Percentiles rank a stretch among this genome's conserved stretches.
Evolutionary conservation across 257 asterid genomes (phyloP).

Genomic region (Voacanga thouarsii): DNA sequence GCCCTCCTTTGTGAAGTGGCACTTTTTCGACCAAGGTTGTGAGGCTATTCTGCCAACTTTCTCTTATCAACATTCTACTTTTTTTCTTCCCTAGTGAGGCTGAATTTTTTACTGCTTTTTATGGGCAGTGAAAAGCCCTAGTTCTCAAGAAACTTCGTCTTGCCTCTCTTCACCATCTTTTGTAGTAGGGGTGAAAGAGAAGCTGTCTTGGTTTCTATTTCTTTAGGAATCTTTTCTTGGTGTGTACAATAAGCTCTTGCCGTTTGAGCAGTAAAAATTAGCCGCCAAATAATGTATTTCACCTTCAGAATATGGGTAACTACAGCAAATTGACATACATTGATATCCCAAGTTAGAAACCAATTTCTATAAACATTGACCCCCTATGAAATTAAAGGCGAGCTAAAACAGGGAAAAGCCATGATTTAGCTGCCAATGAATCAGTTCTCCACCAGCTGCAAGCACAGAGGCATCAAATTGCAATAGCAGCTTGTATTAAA

Average conservation of each 20-base stretch:
- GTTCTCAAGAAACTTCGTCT: slow-evolving; percentile 9
- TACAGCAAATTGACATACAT: background rate
- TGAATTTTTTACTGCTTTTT: background rate
- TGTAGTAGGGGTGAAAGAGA: slow-evolving; percentile 17
- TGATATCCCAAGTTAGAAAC: too few relatives aligned
- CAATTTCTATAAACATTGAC: too few relatives aligned
- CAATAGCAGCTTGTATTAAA: too few relatives aligned
- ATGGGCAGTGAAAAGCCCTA: background rate
- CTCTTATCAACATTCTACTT: background rate
- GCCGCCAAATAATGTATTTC: background rate
- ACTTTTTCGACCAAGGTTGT: background rate
- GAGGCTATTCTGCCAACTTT: background rate
- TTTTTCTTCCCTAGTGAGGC: background rate
- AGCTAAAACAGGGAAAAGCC: background rate
- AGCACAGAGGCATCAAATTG: too few relatives aligned
- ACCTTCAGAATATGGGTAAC: background rate
- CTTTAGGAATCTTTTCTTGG: background rate
- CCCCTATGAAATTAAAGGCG: too few relatives aligned
- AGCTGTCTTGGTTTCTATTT: slow-evolving; percentile 9
- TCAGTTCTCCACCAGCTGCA: background rate
- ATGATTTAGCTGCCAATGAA: background rate
- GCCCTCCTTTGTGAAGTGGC: background rate
- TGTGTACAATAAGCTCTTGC: background rate
- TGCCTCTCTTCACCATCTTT: background rate
- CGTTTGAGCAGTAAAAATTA: background rate